These are phyloP conservation scores for Hypericum perforatum DNA, from an alignment of 345 rosid species.

Conservation along the genomic window DNA sequence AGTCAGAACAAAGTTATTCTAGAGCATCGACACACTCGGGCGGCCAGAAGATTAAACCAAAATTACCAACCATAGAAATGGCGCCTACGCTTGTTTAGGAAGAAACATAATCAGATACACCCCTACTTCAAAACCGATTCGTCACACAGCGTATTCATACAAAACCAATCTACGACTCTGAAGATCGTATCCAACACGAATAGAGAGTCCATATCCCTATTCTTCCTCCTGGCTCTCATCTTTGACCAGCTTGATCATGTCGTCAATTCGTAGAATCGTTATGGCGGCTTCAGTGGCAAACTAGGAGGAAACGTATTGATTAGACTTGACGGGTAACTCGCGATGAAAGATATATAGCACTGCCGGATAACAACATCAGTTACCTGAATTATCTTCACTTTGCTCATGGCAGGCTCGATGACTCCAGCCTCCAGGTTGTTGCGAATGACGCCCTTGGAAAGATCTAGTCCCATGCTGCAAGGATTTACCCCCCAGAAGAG, in stretches of 20 bases:
- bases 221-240: conserved; percentile 72
- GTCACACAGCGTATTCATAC: no score
- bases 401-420: conserved; percentile 99
- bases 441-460: conserved; percentile 62
- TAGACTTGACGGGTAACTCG: not conserved
- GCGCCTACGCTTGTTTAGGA: no score
- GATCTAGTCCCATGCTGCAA: conserved; percentile 95
- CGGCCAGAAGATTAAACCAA: no score
- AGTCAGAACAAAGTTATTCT: no score
- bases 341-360: not conserved
- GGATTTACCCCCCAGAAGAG: not conserved
- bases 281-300: conserved; percentile 98
- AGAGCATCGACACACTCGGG: no score
- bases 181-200: no score
- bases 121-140: no score
- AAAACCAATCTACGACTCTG: no score
- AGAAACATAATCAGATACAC: no score
- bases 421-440: conserved; percentile 98
- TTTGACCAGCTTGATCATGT: conserved; percentile 91
- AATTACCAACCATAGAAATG: no score
- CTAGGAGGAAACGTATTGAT: conserved; percentile 19
- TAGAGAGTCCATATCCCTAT: conserved; percentile 1
- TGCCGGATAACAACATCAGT: not conserved
- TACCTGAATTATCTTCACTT: conserved; percentile 99
- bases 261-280: conserved; percentile 91